Conservation (phyloP, 139 green algal species). For the Chlorella sp. region DNA sequence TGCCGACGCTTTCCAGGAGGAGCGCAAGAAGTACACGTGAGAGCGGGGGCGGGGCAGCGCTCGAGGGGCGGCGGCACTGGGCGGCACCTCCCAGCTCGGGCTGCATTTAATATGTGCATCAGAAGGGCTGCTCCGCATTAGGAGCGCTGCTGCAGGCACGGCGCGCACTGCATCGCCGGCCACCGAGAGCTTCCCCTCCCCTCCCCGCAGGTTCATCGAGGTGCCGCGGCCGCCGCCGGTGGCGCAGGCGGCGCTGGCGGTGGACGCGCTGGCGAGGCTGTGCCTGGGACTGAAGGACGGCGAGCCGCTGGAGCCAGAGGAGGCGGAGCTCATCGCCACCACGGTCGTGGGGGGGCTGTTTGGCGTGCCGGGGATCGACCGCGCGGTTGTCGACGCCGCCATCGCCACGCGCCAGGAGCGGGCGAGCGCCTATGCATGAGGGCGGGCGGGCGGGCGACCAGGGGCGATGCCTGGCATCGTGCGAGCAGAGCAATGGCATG, state of each 20-base stretch:
- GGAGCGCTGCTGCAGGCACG: not conserved
- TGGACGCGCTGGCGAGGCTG: slow-evolving; percentile 34
- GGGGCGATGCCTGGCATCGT: too few species aligned
- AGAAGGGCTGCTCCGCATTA: too few species aligned
- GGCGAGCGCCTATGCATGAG: slow-evolving; percentile 8
- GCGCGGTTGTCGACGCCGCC: slow-evolving; percentile 17
- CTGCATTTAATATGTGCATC: not conserved
- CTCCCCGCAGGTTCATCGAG: not conserved
- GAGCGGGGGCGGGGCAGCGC: slow-evolving; percentile 8
- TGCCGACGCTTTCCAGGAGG: slow-evolving; percentile 22
- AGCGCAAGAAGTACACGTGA: slow-evolving; percentile 20
- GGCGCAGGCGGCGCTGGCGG: slow-evolving; percentile 28
- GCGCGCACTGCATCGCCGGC: not conserved
- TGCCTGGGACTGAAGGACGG: slow-evolving; percentile 34
- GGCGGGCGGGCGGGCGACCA: too few species aligned
- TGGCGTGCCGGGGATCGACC: not conserved
- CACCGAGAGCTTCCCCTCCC: not conserved
- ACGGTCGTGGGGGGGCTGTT: slow-evolving; percentile 24
- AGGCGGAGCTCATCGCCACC: slow-evolving; percentile 18
- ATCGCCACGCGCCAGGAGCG: slow-evolving; percentile 21
- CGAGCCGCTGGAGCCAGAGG: slow-evolving; percentile 10
- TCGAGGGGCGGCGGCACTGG: not conserved
- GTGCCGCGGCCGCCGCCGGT: not conserved
- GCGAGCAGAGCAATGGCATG: too few species aligned
- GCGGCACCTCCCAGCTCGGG: not conserved